These are phyloP conservation scores for Babesia gibsoni DNA, from an alignment of 169 alveolate genomes.

Conservation along the genomic window DNA sequence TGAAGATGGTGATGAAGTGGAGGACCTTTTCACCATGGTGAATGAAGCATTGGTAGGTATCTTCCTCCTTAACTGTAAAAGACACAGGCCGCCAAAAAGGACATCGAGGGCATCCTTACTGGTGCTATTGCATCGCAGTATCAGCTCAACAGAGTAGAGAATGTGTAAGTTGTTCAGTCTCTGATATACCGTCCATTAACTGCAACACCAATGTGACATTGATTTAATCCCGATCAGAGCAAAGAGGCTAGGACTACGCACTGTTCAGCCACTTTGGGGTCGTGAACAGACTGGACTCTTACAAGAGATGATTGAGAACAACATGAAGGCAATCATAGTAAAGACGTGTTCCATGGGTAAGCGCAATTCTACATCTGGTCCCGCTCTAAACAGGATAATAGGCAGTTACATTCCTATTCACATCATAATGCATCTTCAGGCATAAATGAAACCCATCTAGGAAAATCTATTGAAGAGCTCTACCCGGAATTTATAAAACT, in stretches of 20 bases:
- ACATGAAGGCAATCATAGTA: constrained; percentile 85
- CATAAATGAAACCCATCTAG: constrained; percentile 85
- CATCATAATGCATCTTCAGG: constrained; percentile 73
- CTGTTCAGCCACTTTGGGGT: constrained; percentile 71
- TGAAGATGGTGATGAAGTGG: constrained; percentile 91
- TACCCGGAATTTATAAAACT: constrained; percentile 43
- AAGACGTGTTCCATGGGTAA: constrained; percentile 84
- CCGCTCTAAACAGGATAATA: background rate
- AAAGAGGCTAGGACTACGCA: constrained; percentile 52
- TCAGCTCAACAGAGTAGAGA: constrained; percentile 93
- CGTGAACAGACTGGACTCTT: constrained; percentile 77
- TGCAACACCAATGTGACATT: background rate
- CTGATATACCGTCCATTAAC: background rate
- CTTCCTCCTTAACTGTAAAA: background rate
- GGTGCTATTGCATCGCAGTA: constrained; percentile 97
- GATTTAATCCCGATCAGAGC: constrained; percentile 17
- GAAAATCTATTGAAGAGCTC: constrained; percentile 79
- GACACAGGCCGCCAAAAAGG: constrained; percentile 75
- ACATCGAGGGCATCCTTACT: constrained; percentile 87
- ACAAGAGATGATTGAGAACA: constrained; percentile 86
- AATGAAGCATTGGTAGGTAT: constrained; percentile 64
- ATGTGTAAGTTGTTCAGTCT: constrained; percentile 82
- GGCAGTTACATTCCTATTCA: background rate
- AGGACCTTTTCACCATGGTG: constrained; percentile 83
- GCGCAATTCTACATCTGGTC: background rate